These are phyloP conservation scores for Stylonectria norvegica DNA, from an alignment of 2,329 filamentous ascomycete genomes.

Conservation along the genomic window DNA sequence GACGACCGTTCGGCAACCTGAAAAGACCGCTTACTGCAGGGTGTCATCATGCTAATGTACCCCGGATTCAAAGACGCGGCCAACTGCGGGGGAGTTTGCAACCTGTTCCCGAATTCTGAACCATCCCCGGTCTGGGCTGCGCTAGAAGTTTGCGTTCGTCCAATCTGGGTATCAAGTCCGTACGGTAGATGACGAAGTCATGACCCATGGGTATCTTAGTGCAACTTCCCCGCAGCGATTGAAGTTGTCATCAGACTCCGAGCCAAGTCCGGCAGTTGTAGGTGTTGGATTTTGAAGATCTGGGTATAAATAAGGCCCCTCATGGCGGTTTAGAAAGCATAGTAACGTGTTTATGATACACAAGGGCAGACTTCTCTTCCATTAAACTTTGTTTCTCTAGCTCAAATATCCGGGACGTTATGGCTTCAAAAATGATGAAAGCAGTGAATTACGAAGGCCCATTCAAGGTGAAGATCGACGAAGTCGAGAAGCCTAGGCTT, in stretches of 20 bases:
- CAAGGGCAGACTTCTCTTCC: neutral
- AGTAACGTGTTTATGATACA: neutral
- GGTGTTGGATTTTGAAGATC: neutral
- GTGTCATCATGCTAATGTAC: too few relatives aligned
- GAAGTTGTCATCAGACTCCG: neutral
- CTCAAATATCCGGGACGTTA: constrained; percentile 1
- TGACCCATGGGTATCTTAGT: too few relatives aligned
- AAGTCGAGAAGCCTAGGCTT: constrained; percentile 55
- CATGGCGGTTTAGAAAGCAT: neutral
- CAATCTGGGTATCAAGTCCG: too few relatives aligned
- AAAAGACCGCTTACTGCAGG: too few relatives aligned
- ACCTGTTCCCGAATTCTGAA: too few relatives aligned
- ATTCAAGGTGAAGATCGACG: constrained; percentile 59
- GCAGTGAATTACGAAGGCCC: constrained; percentile 61
- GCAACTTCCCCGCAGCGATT: neutral
- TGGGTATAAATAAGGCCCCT: neutral
- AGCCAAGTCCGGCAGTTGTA: neutral
- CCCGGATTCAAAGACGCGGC: too few relatives aligned
- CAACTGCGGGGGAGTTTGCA: too few relatives aligned
- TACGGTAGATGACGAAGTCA: too few relatives aligned
- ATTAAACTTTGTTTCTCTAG: neutral
- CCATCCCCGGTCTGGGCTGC: too few relatives aligned
- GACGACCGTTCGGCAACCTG: too few relatives aligned
- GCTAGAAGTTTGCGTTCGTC: too few relatives aligned
- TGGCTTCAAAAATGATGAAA: constrained; percentile 47